These are phyloP conservation scores for Hygrocybe coccinea DNA, from an alignment of 768 basidiomycete species.

Conservation along the genomic window DNA sequence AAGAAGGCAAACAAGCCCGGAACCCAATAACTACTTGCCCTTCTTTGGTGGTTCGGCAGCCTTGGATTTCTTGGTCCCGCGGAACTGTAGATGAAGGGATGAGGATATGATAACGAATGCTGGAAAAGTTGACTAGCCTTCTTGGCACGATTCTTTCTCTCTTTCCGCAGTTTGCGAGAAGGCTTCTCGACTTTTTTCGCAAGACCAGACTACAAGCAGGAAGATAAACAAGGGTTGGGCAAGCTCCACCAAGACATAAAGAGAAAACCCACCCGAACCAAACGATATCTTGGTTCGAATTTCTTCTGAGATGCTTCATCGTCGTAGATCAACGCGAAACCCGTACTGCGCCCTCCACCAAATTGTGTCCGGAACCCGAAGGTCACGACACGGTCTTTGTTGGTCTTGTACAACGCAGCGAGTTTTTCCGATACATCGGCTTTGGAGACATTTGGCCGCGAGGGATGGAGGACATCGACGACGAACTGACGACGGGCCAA, in stretches of 20 bases:
- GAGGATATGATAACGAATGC: constrained; percentile 7
- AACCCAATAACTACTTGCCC: constrained; percentile 62
- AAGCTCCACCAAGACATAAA: not conserved
- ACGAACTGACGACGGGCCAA: constrained; percentile 94
- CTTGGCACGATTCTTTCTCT: constrained; percentile 99
- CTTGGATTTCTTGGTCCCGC: constrained; percentile 94
- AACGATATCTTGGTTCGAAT: constrained; percentile 94
- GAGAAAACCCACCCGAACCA: constrained; percentile 74
- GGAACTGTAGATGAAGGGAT: constrained; percentile 51
- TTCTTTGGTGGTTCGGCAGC: constrained; percentile 89
- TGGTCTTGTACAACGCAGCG: constrained; percentile 86
- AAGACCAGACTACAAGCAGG: constrained; percentile 54
- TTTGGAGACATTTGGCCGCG: constrained; percentile 89
- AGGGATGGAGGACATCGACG: constrained; percentile 93
- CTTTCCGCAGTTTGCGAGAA: constrained; percentile 97
- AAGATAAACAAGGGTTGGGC: constrained; percentile 8
- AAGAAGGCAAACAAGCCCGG: constrained; percentile 5
- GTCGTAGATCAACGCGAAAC: constrained; percentile 97
- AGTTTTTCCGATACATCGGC: constrained; percentile 90
- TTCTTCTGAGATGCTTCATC: constrained; percentile 91
- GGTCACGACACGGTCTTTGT: constrained; percentile 84
- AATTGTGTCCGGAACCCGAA: constrained; percentile 95
- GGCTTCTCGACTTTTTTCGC: constrained; percentile 78
- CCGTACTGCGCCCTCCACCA: constrained; percentile 96
- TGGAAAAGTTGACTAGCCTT: constrained; percentile 55